Base-by-base conservation (phyloP, 306 rosid species). In the Castanopsis chinensis region DNA sequence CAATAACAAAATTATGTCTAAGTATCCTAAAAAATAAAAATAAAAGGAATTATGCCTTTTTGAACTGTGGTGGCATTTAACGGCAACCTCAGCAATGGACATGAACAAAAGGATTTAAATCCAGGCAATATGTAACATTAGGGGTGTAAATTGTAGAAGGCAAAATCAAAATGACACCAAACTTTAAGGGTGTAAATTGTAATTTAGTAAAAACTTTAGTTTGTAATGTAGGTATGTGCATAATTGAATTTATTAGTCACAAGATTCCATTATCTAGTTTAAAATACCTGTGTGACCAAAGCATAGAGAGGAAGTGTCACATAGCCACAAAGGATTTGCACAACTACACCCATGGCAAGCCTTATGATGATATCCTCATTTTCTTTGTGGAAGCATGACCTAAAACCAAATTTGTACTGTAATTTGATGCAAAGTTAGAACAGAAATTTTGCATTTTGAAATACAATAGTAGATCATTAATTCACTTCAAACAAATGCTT, bases 251-350 rank as follows among this genome's bases (percentile, higher is more conserved):
- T 17, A 32, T 32, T 32, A 10, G 51, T 49, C 35, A 12, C 41
- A 65, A 13, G 3, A 5, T 10, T 6, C 4, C 55, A 35, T 49
- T 43, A 18, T 10, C 45, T 8, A 49, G 53, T 49, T 49, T 21
- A 2, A 65, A 61, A 30, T 81, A 83, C 93, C 91, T 90, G 89
- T n/a, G 92, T 83, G 74, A 90, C 92, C 76, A 90, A 69, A 72
- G 90, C 94, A 60, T 90, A 90, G 71, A 88, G 89, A 52, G 94
- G 94, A 15, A 90, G 79, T 28, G 92, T 90, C 43, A 90, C 88
- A 69, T 90, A 90, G 72, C 87, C 90, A 78, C 89, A 81, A 1
- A 90, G 89, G 76, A 90, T 37, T 73, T 88, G 89, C n/a, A 84
- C 85, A 1, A 67, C 20, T 25, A 88, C 55, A 45, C 88, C 89